Evolutionary conservation across 2,329 filamentous ascomycete genomes (phyloP).

Genomic region (Curvularia sp.): DNA sequence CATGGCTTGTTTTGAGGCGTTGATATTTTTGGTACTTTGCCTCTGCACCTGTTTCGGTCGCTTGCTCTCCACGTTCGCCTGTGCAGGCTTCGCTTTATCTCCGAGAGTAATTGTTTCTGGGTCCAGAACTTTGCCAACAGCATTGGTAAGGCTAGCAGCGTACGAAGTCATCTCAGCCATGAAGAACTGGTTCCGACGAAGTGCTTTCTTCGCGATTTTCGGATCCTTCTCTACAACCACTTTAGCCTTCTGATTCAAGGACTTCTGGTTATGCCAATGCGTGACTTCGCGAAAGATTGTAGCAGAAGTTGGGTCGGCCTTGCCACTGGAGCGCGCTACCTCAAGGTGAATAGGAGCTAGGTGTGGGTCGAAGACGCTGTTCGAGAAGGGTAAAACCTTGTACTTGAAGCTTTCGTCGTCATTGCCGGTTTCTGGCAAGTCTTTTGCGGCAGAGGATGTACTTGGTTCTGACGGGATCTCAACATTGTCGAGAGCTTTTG

Average conservation of each 20-base stretch:
- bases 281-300: slow-evolving; percentile 58
- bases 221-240: slow-evolving; percentile 41
- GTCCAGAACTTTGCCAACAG: slow-evolving; percentile 25
- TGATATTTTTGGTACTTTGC: slow-evolving; percentile 43
- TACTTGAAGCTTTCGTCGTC: slow-evolving; percentile 27
- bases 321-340: slow-evolving; percentile 37
- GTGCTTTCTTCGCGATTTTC: slow-evolving; percentile 42
- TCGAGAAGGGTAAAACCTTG: slow-evolving; percentile 57
- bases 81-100: slow-evolving; percentile 25
- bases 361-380: slow-evolving; percentile 58
- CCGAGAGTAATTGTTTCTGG: slow-evolving; percentile 40
- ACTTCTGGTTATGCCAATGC: slow-evolving; percentile 70
- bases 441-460: slow-evolving; percentile 7
- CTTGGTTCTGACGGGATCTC: slow-evolving; percentile 21
- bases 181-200: slow-evolving; percentile 26
- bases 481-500: slow-evolving; percentile 28
- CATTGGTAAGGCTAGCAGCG: slow-evolving; percentile 27
- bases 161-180: slow-evolving; percentile 29
- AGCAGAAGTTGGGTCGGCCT: slow-evolving; percentile 42
- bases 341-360: slow-evolving; percentile 55
- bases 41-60: slow-evolving; percentile 33
- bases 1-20: slow-evolving; percentile 54
- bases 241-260: slow-evolving; percentile 54
- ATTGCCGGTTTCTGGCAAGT: slow-evolving; percentile 11
- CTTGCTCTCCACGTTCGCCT: slow-evolving; percentile 23